A percentile compares a stretch with the other conserved stretches of the same genome.
These are phyloP conservation scores for Colletotrichum falcatum DNA, from an alignment of 2,329 filamentous ascomycete species.

Conservation along the genomic window DNA sequence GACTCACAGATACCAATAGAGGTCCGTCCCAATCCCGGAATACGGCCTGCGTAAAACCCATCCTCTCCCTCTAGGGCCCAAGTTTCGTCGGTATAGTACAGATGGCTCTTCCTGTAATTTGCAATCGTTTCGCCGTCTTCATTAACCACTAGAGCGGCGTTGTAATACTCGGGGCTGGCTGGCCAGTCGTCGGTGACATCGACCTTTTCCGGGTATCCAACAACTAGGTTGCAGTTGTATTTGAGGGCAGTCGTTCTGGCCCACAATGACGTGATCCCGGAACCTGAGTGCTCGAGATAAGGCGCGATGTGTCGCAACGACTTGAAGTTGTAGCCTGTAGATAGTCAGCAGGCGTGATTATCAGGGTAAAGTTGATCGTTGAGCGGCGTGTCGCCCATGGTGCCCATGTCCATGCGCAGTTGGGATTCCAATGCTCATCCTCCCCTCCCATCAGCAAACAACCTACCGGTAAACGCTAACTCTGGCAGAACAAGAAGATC, in stretches of 20 bases:
- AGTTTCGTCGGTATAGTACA: constrained; percentile 69
- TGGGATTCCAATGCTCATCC: too few species aligned
- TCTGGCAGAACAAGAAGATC: constrained; percentile 82
- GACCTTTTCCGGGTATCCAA: constrained; percentile 80
- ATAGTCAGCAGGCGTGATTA: too few species aligned
- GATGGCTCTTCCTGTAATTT: constrained; percentile 70
- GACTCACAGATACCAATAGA: constrained; percentile 65
- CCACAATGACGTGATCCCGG: constrained; percentile 79
- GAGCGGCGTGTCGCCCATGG: too few species aligned
- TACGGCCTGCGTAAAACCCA: constrained; percentile 58
- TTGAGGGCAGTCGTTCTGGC: constrained; percentile 74
- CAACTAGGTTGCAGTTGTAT: constrained; percentile 74
- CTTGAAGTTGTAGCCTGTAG: constrained; percentile 80
- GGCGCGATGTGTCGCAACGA: constrained; percentile 75
- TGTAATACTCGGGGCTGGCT: constrained; percentile 65
- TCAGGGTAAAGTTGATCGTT: too few species aligned
- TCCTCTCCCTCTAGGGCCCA: constrained; percentile 66
- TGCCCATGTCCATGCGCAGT: too few species aligned
- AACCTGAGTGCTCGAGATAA: constrained; percentile 73
- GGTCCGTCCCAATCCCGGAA: constrained; percentile 58
- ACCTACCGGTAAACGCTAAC: constrained; percentile 77
- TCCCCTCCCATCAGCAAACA: too few species aligned
- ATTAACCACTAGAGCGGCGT: constrained; percentile 66
- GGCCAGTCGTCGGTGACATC: constrained; percentile 65
- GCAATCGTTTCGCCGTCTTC: constrained; percentile 69